Evolutionary conservation across 345 rosid genomes (phyloP).

Genomic region (Populus pruinosa): DNA sequence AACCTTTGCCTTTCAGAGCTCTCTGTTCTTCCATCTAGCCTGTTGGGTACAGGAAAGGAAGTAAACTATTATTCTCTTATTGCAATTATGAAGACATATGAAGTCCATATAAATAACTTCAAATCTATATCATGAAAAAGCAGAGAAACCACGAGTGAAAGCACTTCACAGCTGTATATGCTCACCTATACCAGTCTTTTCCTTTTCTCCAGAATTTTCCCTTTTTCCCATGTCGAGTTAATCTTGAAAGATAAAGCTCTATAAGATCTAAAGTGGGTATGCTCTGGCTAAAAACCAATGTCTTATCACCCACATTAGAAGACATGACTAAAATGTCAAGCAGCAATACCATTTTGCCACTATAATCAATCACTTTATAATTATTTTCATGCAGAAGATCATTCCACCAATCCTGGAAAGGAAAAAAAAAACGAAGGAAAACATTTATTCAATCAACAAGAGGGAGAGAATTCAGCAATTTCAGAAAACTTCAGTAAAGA

Average conservation of each 20-base stretch:
- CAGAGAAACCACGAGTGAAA: neutral
- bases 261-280: constrained; percentile 97
- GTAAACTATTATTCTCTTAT: neutral
- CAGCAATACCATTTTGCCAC: constrained; percentile 98
- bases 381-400: constrained; percentile 76
- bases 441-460: neutral
- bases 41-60: constrained; percentile 30
- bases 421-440: neutral
- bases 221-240: constrained; percentile 60
- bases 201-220: constrained; percentile 95
- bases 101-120: neutral
- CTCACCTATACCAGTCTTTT: constrained; percentile 98
- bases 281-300: constrained; percentile 96
- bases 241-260: constrained; percentile 81
- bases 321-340: constrained; percentile 78
- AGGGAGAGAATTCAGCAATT: neutral
- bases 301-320: constrained; percentile 80
- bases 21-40: constrained; percentile 96
- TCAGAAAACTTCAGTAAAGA: neutral
- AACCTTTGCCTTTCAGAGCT: constrained; percentile 93
- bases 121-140: neutral
- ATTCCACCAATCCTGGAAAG: constrained; percentile 89
- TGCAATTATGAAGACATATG: neutral
- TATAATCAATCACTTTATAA: constrained; percentile 63
- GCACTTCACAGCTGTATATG: constrained; percentile 7